Evolutionary conservation across 306 rosid species (phyloP).

Genomic region (Fragaria vesca): DNA sequence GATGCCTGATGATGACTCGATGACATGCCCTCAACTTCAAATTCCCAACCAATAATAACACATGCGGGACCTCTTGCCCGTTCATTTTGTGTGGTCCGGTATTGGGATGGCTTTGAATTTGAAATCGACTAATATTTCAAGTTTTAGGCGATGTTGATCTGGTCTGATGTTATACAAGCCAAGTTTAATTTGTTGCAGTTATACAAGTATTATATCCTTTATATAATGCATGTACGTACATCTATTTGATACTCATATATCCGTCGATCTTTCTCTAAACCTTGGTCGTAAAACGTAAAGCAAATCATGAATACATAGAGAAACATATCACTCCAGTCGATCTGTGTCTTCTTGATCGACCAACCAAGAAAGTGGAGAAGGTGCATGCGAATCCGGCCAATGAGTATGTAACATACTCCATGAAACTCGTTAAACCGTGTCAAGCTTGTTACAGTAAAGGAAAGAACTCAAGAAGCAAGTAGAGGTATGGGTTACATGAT

Average conservation of each 20-base stretch:
- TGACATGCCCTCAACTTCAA: conserved; percentile 27
- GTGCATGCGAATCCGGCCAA: neutral
- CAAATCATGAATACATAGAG: neutral
- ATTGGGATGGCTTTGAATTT: conserved; percentile 3
- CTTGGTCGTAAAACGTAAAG: neutral
- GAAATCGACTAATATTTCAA: neutral
- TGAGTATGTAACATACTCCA: neutral
- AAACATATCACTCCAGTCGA: neutral
- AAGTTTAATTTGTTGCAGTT: no score
- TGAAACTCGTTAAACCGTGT: neutral
- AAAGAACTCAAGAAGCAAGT: neutral
- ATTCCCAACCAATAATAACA: conserved; percentile 11
- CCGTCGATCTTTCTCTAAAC: neutral
- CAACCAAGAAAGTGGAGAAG: neutral
- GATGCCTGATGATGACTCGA: conserved; percentile 16
- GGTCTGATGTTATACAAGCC: no score
- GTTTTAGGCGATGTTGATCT: neutral
- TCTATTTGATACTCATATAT: neutral
- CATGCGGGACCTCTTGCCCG: neutral
- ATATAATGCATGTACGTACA: no score
- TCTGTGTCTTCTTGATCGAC: neutral
- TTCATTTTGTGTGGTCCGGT: neutral
- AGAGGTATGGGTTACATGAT: neutral
- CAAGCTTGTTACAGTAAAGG: neutral
- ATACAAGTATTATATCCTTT: no score